Evolutionary conservation across 306 rosid species (phyloP).

Genomic region (Quillaja saponaria): DNA sequence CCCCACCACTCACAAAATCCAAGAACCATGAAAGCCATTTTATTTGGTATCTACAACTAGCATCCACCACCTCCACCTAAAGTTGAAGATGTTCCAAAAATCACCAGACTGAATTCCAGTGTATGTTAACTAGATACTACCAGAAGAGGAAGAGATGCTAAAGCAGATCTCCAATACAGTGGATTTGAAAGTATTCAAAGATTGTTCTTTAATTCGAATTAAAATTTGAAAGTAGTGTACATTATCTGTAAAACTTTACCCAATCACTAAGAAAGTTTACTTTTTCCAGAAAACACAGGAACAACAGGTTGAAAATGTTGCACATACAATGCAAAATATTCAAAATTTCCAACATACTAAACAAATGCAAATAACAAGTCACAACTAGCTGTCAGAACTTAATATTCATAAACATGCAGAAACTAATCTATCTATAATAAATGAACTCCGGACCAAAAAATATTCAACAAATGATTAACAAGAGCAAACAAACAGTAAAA

Average conservation of each 20-base stretch:
- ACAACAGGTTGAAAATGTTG: background rate
- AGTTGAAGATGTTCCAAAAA: background rate
- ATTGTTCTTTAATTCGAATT: background rate
- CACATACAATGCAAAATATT: background rate
- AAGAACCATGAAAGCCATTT: no score
- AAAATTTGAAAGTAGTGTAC: background rate
- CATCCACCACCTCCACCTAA: constrained; percentile 1
- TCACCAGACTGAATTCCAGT: no score
- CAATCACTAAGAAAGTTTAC: background rate
- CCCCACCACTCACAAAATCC: no score
- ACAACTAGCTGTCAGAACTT: background rate
- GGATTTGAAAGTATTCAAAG: background rate
- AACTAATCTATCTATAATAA: background rate
- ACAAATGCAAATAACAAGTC: background rate
- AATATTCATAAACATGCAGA: background rate
- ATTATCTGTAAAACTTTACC: background rate
- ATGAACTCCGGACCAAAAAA: background rate
- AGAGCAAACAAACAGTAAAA: no score
- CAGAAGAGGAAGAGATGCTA: background rate
- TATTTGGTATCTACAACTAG: background rate
- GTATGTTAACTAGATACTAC: background rate
- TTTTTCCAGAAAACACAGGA: background rate
- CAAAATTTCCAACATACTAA: background rate
- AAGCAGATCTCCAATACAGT: background rate
- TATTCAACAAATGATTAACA: no score